Conservation (phyloP, 106 monocot species). For the Chionographis japonica region DNA sequence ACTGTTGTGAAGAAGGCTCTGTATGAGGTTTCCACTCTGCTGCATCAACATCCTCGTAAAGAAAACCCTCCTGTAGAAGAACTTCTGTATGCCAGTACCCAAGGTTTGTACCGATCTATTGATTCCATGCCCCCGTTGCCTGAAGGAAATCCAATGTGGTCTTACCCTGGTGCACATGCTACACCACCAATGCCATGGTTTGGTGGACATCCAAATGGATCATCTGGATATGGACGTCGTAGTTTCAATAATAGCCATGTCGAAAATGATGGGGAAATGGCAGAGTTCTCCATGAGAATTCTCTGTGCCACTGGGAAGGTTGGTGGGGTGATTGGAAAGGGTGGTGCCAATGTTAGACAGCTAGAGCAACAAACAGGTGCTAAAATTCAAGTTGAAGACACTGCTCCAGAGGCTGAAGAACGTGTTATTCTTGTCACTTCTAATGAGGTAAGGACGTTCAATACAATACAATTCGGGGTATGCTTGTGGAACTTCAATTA, state of each 20-base stretch:
- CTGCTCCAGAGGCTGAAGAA: constrained; percentile 39
- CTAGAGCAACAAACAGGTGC: constrained; percentile 69
- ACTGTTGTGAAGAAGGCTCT: constrained; percentile 49
- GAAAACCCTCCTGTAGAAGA: constrained; percentile 68
- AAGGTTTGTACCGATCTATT: constrained; percentile 25
- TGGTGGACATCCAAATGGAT: constrained; percentile 35
- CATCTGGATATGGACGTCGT: constrained; percentile 24
- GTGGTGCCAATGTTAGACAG: constrained; percentile 56
- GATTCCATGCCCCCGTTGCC: constrained; percentile 17
- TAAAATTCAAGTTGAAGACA: constrained; percentile 55
- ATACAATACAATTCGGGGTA: not conserved
- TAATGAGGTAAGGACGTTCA: constrained; percentile 41
- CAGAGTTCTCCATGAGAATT: constrained; percentile 59
- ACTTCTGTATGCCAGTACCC: constrained; percentile 63
- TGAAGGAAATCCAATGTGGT: constrained; percentile 25
- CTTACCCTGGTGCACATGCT: constrained; percentile 13
- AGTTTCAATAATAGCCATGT: constrained; percentile 13
- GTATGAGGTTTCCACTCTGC: constrained; percentile 57
- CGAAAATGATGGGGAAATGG: constrained; percentile 11
- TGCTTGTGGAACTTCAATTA: not conserved
- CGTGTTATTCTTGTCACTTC: constrained; percentile 51
- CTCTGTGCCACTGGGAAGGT: constrained; percentile 59
- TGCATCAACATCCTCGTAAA: constrained; percentile 73
- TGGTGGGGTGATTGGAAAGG: constrained; percentile 69
- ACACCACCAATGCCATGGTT: constrained; percentile 28